Percentiles rank a stretch among this genome's conserved stretches.
phyloP scores from a whole-genome alignment of 202 grass and related monocot species.

The Schoenoplectus tabernaemontani region DNA sequence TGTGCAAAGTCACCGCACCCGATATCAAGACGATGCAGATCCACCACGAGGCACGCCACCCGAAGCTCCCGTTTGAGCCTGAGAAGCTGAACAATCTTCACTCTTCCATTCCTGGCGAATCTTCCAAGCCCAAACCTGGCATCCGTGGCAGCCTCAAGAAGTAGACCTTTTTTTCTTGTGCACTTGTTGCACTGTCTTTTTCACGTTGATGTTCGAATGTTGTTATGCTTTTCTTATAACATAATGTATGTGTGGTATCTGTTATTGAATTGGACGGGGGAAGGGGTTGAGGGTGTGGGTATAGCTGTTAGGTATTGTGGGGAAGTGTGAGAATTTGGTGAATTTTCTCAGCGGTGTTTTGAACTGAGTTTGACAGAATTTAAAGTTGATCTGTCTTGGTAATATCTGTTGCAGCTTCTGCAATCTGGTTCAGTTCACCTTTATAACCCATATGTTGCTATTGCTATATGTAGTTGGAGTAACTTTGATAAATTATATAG shows the following conservation, averaged over 20 bases:
- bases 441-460: not conserved
- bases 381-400: not conserved
- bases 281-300: not conserved
- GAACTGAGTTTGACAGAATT: not conserved
- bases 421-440: not conserved
- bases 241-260: not conserved
- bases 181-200: not conserved
- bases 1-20: conserved; percentile 58
- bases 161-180: conserved; percentile 21
- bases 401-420: not conserved
- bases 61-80: conserved; percentile 75
- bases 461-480: not conserved
- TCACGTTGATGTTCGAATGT: not conserved
- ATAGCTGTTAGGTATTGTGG: not conserved
- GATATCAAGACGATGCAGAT: conserved; percentile 88
- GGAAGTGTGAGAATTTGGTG: not conserved
- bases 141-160: conserved; percentile 75
- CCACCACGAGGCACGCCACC: conserved; percentile 79
- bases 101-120: not conserved
- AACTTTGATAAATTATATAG: not conserved
- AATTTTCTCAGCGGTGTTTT: not conserved
- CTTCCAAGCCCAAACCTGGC: conserved; percentile 37
- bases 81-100: conserved; percentile 74
- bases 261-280: not conserved
- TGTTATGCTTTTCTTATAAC: not conserved